phyloP scores from a whole-genome alignment of 306 rosid species.

The Vigna radiata region DNA sequence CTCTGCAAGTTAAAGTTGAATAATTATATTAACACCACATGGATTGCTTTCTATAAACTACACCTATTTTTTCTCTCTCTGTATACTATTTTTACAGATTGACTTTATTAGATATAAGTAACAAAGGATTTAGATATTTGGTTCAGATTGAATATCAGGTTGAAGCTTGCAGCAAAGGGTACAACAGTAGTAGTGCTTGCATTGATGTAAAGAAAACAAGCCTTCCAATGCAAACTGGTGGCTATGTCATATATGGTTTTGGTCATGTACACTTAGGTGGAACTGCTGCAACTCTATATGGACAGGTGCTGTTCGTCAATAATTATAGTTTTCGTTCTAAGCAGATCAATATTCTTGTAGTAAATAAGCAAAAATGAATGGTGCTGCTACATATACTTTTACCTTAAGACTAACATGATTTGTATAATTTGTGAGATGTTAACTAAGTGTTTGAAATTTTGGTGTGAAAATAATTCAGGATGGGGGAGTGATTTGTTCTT shows the following conservation, averaged over 20 bases:
- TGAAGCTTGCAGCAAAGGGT: constrained; percentile 51
- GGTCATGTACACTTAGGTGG: constrained; percentile 82
- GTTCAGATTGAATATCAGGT: constrained; percentile 68
- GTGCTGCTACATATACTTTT: too few relatives aligned
- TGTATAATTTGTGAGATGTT: background rate
- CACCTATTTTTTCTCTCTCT: background rate
- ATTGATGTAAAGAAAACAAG: constrained; percentile 50
- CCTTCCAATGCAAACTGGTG: constrained; percentile 55
- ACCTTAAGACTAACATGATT: background rate
- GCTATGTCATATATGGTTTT: constrained; percentile 70
- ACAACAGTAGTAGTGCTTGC: constrained; percentile 41
- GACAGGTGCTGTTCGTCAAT: constrained; percentile 54
- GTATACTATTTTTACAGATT: background rate
- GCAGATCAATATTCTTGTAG: background rate
- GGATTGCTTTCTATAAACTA: background rate
- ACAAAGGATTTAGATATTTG: background rate
- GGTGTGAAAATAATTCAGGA: constrained; percentile 53
- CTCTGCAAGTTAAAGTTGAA: background rate
- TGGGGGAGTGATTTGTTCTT: constrained; percentile 71
- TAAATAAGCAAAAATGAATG: too few relatives aligned
- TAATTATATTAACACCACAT: background rate
- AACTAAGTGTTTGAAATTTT: constrained; percentile 8
- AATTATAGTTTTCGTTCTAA: background rate
- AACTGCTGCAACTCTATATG: constrained; percentile 60
- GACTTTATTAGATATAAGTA: background rate